Evolutionary conservation across 192 early-diverging fungal genomes (phyloP), one percentile per base, ranked within the genome.

Genomic region (Physocladia obscura): DNA sequence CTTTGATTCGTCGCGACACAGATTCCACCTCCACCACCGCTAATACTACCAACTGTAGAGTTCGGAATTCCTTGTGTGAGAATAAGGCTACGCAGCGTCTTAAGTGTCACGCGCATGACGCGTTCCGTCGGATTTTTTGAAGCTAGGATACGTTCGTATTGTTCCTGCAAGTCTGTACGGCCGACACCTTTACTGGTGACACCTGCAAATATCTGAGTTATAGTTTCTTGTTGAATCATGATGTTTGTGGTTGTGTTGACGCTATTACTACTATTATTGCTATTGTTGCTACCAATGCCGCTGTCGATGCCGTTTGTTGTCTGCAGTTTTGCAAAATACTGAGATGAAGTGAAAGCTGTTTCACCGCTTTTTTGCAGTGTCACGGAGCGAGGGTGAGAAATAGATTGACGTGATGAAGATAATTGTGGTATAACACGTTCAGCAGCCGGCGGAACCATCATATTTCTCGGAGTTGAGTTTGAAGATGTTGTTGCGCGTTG

Each of bases 41-140:
- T 48, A 44, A 44, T 44, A n/a, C 11, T 8, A 44, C 40, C n/a
- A 26, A 52, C 36, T 65, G 74, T 70, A 69, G 82, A 73, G 2
- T 79, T 71, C 22, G 88, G 90, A 21, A 91, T 76, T 47, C 90
- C 89, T 38, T 88, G 79, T 31, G 76, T 70, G 3, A 90, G 70
- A 48, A 91, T 77, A 56, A 89, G 62, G 68, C 65, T 49, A 49
- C 90, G 67, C 40, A 91, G 63, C 30, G 76, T 80, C 22, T 78
- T 74, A 24, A 90, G 74, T 3, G 81, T 82, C 31, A 77, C 80
- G 30, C 84, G 74, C 73, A 90, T 76, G 24, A 82, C 75, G 13
- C 62, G 57, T 50, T 91, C 89, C 1, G 82, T 82, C 49, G 73
- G 26, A 72, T 87, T 85, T 26, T 77, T 76, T 4, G 79, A 76